Evolutionary conservation across 2,329 filamentous ascomycete species (phyloP).

Genomic region (Aspergillus hortae): DNA sequence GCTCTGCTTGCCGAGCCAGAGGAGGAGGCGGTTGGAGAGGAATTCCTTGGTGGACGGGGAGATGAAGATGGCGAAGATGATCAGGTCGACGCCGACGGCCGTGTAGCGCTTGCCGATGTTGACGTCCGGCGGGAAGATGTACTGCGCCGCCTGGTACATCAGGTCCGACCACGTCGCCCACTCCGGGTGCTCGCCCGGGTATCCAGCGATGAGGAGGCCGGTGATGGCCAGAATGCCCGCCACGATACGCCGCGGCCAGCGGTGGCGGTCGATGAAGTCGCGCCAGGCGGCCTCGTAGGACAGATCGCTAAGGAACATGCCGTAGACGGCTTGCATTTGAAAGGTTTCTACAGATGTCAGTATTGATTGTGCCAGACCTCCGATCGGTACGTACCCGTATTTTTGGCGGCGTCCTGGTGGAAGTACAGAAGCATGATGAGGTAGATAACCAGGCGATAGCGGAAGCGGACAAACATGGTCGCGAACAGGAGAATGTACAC

Average conservation of each 20-base stretch:
- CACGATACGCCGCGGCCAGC: slow-evolving; percentile 37
- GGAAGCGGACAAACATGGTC: slow-evolving; percentile 44
- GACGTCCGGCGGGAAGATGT: slow-evolving; percentile 45
- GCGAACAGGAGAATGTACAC: slow-evolving; percentile 49
- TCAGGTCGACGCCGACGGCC: slow-evolving; percentile 48
- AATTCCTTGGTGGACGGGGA: slow-evolving; percentile 48
- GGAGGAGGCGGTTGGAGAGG: slow-evolving; percentile 49
- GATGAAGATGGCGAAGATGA: slow-evolving; percentile 50
- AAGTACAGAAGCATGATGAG: slow-evolving; percentile 48
- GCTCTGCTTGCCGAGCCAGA: slow-evolving; percentile 54
- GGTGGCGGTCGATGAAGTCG: slow-evolving; percentile 42
- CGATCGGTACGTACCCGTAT: slow-evolving; percentile 40
- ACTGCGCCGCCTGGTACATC: slow-evolving; percentile 39
- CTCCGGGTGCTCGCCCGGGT: slow-evolving; percentile 50
- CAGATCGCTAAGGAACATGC: slow-evolving; percentile 51
- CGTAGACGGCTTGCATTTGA: slow-evolving; percentile 50
- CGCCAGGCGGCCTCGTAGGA: slow-evolving; percentile 47
- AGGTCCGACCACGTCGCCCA: slow-evolving; percentile 48
- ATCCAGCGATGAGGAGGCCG: slow-evolving; percentile 49
- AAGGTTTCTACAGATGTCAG: slow-evolving; percentile 46
- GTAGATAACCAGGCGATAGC: slow-evolving; percentile 46
- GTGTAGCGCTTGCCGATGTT: slow-evolving; percentile 47
- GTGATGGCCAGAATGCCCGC: slow-evolving; percentile 37
- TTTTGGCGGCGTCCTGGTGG: slow-evolving; percentile 43
- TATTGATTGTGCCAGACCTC: too few species aligned